Base-by-base conservation (phyloP, 163 green algal genomes). In the Scenedesmus sp. region DNA sequence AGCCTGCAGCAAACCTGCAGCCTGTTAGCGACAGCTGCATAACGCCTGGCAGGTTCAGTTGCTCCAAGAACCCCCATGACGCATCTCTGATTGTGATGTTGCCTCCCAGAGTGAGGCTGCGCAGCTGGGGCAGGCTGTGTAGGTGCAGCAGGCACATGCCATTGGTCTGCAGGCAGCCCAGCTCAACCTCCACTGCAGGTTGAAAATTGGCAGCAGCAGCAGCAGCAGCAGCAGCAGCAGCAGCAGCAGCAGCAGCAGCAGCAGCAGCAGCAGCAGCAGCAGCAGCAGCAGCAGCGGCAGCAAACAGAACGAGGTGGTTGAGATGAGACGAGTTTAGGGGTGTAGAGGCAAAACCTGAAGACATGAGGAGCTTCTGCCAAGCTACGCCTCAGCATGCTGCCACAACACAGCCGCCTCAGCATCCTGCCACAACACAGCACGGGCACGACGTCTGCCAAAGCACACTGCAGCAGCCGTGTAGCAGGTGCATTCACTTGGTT, bases 91-190 rank as follows among this genome's bases (percentile, higher is more conserved):
- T 7, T 7, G 33, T 81, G n/a, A 81, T 43, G 33, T 44, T 49
- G 72, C 72, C 72, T 24, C 72, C 72, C 6, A 81, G 72, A 7
- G 72, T 44, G 72, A 81, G 72, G 72, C 72, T 81, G 33, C 6
- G 6, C 33, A 81, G 72, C 35, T 81, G 35, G 6, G 33, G 35
- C 35, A 81, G 72, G 72, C 72, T 44, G 72, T 24, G 13, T 7
- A 81, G 72, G 72, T 81, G 72, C 72, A 44, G 35, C 35, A 81
- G 37, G 72, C 72, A 81, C 5, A 46, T 7, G 33, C 72, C 72
- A 33, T 81, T 81, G 72, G 35, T 81, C 7, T 81, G 35, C 72
- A 81, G 72, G 72, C 72, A 81, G 33, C 72, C 72, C 35, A 81
- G 35, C 72, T 81, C 72, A 7, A 81, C 6, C 72, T 81, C 72